Percentiles rank a stretch among this genome's conserved stretches.
phyloP scores from a whole-genome alignment of 495 filamentous ascomycete genomes.

The Aspergillus sparsus region DNA sequence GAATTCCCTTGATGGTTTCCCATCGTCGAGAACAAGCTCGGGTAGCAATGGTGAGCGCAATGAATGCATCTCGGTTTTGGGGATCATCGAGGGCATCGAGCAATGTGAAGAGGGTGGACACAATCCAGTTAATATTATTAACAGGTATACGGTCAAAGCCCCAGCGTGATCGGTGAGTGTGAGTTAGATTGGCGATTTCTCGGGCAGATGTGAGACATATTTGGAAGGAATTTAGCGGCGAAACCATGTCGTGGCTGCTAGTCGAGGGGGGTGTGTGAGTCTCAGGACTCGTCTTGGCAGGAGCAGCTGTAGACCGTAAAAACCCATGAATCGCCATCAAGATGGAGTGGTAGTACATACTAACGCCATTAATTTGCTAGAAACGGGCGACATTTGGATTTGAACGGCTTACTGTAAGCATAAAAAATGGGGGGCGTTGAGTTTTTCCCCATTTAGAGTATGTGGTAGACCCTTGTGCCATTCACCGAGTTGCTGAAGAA shows the following conservation, averaged over 20 bases:
- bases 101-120: constrained; percentile 33
- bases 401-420: constrained; percentile 33
- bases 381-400: neutral
- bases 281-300: neutral
- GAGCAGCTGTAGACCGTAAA: constrained; percentile 8
- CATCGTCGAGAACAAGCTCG: constrained; percentile 33
- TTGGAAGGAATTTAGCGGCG: constrained; percentile 11
- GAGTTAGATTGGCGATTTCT: constrained; percentile 26
- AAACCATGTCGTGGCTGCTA: constrained; percentile 1
- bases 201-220: constrained; percentile 23
- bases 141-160: constrained; percentile 32
- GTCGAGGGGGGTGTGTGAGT: neutral
- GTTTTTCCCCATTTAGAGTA: constrained; percentile 22
- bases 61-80: constrained; percentile 32
- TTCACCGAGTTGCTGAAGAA: constrained; percentile 23
- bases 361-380: constrained; percentile 9
- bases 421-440: constrained; percentile 34
- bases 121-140: constrained; percentile 32
- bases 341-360: constrained; percentile 36
- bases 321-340: constrained; percentile 27
- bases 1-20: constrained; percentile 28
- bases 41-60: constrained; percentile 27
- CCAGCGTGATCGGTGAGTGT: constrained; percentile 29
- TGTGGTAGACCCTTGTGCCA: constrained; percentile 30
- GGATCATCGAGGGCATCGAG: constrained; percentile 30